phyloP scores from a whole-genome alignment of 2,329 filamentous ascomycete genomes.

The Colletotrichum musae region DNA sequence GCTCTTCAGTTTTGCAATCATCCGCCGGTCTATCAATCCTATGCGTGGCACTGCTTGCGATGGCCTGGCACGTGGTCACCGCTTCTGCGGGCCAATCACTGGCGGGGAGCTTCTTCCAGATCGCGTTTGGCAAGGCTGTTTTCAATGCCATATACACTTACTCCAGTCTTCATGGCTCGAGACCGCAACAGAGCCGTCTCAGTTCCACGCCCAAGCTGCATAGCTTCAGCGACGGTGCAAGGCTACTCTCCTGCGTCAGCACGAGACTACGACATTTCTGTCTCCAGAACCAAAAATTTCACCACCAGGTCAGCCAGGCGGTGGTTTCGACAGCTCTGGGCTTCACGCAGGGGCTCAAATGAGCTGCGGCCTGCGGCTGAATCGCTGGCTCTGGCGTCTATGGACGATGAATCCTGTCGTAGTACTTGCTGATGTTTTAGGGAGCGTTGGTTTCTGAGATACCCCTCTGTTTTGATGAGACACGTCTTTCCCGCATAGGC shows the following conservation, averaged over 20 bases:
- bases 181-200: slow-evolving; percentile 40
- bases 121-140: slow-evolving; percentile 22
- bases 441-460: slow-evolving; percentile 43
- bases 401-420: slow-evolving; percentile 16
- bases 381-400: slow-evolving; percentile 14
- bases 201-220: slow-evolving; percentile 30
- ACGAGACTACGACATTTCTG: slow-evolving; percentile 33
- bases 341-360: slow-evolving; percentile 31
- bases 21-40: slow-evolving; percentile 9
- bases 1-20: neutral
- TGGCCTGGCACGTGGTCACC: neutral
- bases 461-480: slow-evolving; percentile 43
- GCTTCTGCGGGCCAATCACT: neutral
- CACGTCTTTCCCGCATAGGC: slow-evolving; percentile 1
- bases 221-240: slow-evolving; percentile 33
- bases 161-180: slow-evolving; percentile 33
- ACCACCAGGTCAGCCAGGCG: slow-evolving; percentile 9
- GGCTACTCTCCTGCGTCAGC: slow-evolving; percentile 37
- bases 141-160: slow-evolving; percentile 11
- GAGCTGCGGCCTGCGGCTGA: slow-evolving; percentile 25
- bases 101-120: slow-evolving; percentile 4
- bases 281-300: slow-evolving; percentile 15
- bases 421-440: slow-evolving; percentile 27
- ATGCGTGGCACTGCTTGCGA: slow-evolving; percentile 14
- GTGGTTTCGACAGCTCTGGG: slow-evolving; percentile 5